phyloP scores from a whole-genome alignment of 2,329 filamentous ascomycete species.

The Sphaerulina vaccinii region DNA sequence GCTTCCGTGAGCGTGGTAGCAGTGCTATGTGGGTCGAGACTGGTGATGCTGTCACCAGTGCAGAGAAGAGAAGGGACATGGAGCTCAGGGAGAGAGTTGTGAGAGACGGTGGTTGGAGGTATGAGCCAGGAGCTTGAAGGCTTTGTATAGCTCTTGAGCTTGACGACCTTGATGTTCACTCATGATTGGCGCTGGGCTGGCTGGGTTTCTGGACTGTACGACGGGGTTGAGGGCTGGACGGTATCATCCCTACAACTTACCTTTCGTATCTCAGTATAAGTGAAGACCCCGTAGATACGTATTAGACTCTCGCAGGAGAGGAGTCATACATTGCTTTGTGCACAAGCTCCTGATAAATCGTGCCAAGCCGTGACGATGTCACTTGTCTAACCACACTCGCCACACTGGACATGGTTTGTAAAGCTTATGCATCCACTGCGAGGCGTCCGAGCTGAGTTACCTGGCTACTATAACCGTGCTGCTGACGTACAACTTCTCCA shows the following conservation, averaged over 20 bases:
- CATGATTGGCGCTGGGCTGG: neutral
- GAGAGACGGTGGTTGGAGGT: constrained; percentile 82
- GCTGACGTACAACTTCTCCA: too few species aligned
- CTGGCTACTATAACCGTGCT: too few species aligned
- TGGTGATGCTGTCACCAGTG: constrained; percentile 75
- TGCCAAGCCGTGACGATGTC: neutral
- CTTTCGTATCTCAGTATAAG: neutral
- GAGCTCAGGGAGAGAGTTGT: constrained; percentile 76
- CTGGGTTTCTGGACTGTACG: neutral
- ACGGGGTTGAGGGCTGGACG: neutral
- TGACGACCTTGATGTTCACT: neutral
- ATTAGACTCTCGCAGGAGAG: neutral
- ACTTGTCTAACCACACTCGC: too few species aligned
- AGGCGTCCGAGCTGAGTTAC: too few species aligned
- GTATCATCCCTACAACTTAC: neutral
- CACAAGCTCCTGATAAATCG: too few species aligned
- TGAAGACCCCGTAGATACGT: neutral
- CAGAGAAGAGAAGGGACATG: constrained; percentile 78
- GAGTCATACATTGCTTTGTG: too few species aligned
- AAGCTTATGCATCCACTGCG: too few species aligned
- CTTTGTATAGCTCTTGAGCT: neutral
- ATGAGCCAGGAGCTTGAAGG: constrained; percentile 38
- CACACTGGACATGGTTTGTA: too few species aligned
- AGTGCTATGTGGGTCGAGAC: constrained; percentile 87
- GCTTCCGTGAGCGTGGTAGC: constrained; percentile 86